Evolutionary conservation across 192 early-diverging fungal species (phyloP).

Genomic region (Gonapodya prolifera): DNA sequence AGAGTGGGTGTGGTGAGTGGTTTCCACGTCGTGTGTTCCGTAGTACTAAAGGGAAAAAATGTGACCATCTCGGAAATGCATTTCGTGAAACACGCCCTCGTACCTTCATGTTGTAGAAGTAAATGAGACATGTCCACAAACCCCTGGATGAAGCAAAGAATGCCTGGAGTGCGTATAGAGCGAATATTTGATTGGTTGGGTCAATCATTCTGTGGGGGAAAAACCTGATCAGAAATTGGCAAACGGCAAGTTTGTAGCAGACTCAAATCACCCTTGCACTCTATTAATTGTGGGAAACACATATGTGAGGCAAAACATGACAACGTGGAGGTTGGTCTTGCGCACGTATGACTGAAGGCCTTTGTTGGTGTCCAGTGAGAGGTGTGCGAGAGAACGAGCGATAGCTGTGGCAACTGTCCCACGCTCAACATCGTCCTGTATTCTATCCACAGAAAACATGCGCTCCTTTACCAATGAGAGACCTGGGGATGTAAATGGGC

Average conservation of each 20-base stretch:
- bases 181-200: background rate
- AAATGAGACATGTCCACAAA: background rate
- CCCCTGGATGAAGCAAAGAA: background rate
- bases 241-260: no score
- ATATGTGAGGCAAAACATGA: background rate
- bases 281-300: background rate
- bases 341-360: background rate
- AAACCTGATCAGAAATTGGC: no score
- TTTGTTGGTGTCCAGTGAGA: background rate
- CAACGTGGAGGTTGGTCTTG: background rate
- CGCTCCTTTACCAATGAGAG: no score
- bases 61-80: background rate
- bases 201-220: background rate
- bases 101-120: background rate
- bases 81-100: background rate
- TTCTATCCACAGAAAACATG: no score
- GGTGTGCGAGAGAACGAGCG: background rate
- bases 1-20: background rate
- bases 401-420: background rate
- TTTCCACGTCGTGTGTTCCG: background rate
- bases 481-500: background rate
- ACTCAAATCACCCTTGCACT: background rate
- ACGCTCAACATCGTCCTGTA: background rate
- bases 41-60: background rate
- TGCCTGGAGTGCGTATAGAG: background rate